These are phyloP conservation scores for Acanthamoeba castellanii DNA, from an alignment of 208 protist genomes.

Conservation along the genomic window DNA sequence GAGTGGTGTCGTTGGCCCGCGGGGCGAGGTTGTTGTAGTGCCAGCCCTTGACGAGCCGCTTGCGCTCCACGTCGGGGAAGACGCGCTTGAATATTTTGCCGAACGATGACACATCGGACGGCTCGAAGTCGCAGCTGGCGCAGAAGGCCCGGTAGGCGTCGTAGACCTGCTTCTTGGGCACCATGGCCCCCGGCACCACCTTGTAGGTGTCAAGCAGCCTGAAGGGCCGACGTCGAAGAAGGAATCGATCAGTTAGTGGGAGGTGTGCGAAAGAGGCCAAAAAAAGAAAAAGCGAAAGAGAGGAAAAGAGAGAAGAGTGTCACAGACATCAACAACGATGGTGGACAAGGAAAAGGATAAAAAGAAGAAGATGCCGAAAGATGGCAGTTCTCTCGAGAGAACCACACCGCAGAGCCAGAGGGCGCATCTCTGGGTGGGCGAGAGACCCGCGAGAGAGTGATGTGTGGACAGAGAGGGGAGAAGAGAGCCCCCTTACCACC, in stretches of 20 bases:
- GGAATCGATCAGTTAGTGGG: neutral
- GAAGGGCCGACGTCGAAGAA: neutral
- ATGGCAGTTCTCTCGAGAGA: neutral
- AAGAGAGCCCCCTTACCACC: neutral
- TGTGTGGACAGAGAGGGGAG: neutral
- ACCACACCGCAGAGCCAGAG: too few relatives aligned
- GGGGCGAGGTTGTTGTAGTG: slow-evolving; percentile 46
- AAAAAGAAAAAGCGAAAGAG: neutral
- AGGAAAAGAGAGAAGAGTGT: neutral
- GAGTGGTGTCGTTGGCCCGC: too few relatives aligned
- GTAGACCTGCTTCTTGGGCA: slow-evolving; percentile 49
- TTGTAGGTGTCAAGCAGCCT: slow-evolving; percentile 46
- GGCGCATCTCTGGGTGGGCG: too few relatives aligned
- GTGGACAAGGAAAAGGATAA: neutral
- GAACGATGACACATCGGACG: slow-evolving; percentile 7
- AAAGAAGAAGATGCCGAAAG: neutral
- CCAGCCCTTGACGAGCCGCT: slow-evolving; percentile 36
- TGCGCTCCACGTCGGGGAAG: slow-evolving; percentile 27
- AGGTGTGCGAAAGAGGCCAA: neutral
- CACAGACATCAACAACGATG: neutral
- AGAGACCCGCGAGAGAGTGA: neutral
- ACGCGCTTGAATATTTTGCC: slow-evolving; percentile 60
- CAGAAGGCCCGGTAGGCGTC: slow-evolving; percentile 51
- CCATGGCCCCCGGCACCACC: slow-evolving; percentile 18
- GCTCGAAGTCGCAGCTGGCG: neutral